Evolutionary conservation across 176 grass and related monocot species (phyloP).

Genomic region (Carex pumila): DNA sequence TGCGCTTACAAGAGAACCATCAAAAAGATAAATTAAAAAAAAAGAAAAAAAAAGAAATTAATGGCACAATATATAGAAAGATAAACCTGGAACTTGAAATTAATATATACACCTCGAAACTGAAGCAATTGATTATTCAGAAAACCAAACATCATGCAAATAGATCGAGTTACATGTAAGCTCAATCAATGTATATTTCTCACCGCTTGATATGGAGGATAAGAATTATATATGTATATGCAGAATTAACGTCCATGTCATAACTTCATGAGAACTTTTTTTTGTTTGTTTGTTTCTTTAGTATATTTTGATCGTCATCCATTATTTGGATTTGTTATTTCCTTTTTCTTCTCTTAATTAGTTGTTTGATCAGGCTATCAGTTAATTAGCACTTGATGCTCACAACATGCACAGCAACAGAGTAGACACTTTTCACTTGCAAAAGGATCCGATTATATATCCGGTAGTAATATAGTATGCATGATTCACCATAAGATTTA

Average conservation of each 20-base stretch:
- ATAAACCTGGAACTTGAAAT: neutral
- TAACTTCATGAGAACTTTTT: neutral
- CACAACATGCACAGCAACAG: too few species aligned
- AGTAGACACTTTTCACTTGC: too few species aligned
- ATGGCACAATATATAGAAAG: neutral
- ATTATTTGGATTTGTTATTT: neutral
- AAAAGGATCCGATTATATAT: neutral
- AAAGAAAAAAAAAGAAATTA: too few species aligned
- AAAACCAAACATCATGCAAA: too few species aligned
- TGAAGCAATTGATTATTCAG: too few species aligned
- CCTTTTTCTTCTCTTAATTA: neutral
- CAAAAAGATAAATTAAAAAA: neutral
- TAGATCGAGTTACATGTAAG: too few species aligned
- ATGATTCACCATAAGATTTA: too few species aligned
- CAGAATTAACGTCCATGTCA: neutral
- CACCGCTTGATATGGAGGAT: neutral
- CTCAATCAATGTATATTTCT: neutral
- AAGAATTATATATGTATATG: neutral
- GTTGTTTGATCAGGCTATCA: neutral
- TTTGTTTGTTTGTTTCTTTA: too few species aligned
- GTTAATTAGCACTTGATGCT: neutral
- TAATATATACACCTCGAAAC: too few species aligned
- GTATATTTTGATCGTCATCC: too few species aligned
- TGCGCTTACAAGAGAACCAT: neutral
- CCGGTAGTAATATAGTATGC: too few species aligned